Conservation (phyloP, 306 rosid genomes). For the Cucumis hystrix region DNA sequence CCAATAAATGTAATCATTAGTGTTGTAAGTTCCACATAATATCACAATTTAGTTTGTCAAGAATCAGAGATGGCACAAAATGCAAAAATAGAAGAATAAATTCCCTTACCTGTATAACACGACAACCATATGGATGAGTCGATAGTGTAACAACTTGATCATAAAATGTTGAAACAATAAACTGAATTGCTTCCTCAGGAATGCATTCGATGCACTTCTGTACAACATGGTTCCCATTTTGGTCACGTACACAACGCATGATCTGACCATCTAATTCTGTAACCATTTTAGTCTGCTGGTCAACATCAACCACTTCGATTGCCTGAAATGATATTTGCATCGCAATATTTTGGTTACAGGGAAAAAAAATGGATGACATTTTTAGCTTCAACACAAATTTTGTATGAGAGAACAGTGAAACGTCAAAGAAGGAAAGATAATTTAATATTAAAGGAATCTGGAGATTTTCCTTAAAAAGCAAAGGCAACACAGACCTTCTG, state of each 20-base stretch:
- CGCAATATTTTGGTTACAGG: background rate
- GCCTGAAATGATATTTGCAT: slow-evolving; percentile 34
- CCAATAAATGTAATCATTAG: background rate
- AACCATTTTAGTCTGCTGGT: slow-evolving; percentile 83
- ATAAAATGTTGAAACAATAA: slow-evolving; percentile 72
- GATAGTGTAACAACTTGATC: slow-evolving; percentile 89
- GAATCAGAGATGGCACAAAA: background rate
- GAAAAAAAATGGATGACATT: background rate
- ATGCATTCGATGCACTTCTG: slow-evolving; percentile 96
- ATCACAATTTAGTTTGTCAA: background rate
- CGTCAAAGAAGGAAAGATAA: background rate
- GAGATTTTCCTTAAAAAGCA: background rate
- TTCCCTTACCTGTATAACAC: slow-evolving; percentile 69
- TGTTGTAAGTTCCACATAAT: background rate
- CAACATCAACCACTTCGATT: slow-evolving; percentile 82
- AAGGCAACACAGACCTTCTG: slow-evolving; percentile 51
- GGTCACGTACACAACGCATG: slow-evolving; percentile 98
- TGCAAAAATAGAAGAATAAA: background rate
- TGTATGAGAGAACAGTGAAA: background rate
- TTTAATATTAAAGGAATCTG: background rate
- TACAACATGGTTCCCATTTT: slow-evolving; percentile 94
- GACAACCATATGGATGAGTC: slow-evolving; percentile 97
- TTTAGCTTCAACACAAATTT: background rate
- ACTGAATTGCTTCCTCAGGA: slow-evolving; percentile 72
- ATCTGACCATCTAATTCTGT: slow-evolving; percentile 73